Evolutionary conservation across 2,329 filamentous ascomycete genomes (phyloP).

Genomic region (Fusarium continuum): DNA sequence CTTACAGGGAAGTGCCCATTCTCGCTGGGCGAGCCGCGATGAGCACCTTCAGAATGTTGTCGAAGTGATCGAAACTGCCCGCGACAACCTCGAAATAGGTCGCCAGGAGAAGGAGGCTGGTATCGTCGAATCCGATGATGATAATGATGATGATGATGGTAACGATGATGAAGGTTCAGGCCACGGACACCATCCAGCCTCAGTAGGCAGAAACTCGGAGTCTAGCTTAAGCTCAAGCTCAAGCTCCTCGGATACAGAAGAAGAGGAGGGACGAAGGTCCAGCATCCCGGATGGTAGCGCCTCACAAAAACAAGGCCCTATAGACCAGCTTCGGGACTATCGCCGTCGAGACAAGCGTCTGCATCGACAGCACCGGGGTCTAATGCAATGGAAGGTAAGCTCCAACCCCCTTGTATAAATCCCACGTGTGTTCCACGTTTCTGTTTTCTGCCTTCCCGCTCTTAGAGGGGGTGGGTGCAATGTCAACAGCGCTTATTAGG

Average conservation of each 20-base stretch:
- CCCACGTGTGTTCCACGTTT: slow-evolving; percentile 3
- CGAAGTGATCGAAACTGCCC: slow-evolving; percentile 59
- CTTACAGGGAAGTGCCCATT: slow-evolving; percentile 49
- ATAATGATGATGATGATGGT: slow-evolving; percentile 7
- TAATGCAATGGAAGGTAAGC: slow-evolving; percentile 74
- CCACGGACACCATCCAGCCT: slow-evolving; percentile 12
- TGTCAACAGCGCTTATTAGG: neutral
- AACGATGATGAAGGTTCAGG: neutral
- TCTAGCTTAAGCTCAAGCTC: slow-evolving; percentile 45
- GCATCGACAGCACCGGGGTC: slow-evolving; percentile 71
- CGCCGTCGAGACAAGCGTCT: slow-evolving; percentile 66
- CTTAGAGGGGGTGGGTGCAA: slow-evolving; percentile 1
- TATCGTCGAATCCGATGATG: slow-evolving; percentile 46
- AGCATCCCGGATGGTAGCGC: slow-evolving; percentile 48
- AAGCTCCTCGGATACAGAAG: slow-evolving; percentile 45
- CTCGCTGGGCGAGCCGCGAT: slow-evolving; percentile 48
- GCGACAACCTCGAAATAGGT: slow-evolving; percentile 47
- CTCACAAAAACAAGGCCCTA: slow-evolving; percentile 55
- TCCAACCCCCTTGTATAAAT: neutral
- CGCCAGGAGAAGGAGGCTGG: slow-evolving; percentile 49
- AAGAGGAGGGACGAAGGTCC: slow-evolving; percentile 38
- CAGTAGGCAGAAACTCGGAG: slow-evolving; percentile 37
- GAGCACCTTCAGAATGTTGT: slow-evolving; percentile 49
- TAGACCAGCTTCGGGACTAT: slow-evolving; percentile 67
- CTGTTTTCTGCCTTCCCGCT: slow-evolving; percentile 12